Evolutionary conservation across 1,139 yeast genomes (phyloP).

Genomic region (Hemisphaericaspora subhashii): DNA sequence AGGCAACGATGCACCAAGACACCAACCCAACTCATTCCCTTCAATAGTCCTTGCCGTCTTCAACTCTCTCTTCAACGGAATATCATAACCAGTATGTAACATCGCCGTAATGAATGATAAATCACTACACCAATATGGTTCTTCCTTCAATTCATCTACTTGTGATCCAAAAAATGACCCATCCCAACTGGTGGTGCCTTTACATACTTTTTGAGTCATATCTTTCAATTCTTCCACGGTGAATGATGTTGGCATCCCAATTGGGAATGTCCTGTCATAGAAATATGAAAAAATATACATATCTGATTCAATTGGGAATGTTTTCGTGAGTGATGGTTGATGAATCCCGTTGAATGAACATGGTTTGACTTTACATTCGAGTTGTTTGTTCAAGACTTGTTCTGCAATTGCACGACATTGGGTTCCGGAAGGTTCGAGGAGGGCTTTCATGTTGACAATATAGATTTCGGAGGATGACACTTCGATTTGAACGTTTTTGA

Average conservation of each 20-base stretch:
- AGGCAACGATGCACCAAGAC: conserved; percentile 95
- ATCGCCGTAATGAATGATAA: conserved; percentile 85
- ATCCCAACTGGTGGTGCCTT: conserved; percentile 75
- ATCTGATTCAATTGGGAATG: conserved; percentile 71
- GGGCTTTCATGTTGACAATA: conserved; percentile 73
- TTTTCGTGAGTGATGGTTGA: conserved; percentile 83
- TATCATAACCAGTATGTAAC: conserved; percentile 93
- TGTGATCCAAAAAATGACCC: conserved; percentile 64
- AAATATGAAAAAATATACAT: conserved; percentile 90
- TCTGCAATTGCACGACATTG: conserved; percentile 90
- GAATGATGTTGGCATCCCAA: conserved; percentile 92
- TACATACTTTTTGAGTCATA: conserved; percentile 80
- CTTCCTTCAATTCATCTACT: conserved; percentile 60
- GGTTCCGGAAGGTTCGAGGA: conserved; percentile 46
- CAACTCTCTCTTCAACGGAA: conserved; percentile 85
- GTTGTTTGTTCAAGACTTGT: conserved; percentile 76
- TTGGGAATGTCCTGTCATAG: conserved; percentile 89
- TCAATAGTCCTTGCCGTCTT: conserved; percentile 88
- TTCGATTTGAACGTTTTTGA: conserved; percentile 58
- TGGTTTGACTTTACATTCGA: conserved; percentile 69
- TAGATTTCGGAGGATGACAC: conserved; percentile 48
- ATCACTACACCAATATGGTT: conserved; percentile 95
- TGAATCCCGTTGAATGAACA: conserved; percentile 97
- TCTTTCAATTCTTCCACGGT: conserved; percentile 81
- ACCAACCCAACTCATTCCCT: conserved; percentile 95